A percentile compares a stretch with the other conserved stretches of the same genome.
Conservation (phyloP, 176 grass and related monocot species). For the Paspalum notatum region DNA sequence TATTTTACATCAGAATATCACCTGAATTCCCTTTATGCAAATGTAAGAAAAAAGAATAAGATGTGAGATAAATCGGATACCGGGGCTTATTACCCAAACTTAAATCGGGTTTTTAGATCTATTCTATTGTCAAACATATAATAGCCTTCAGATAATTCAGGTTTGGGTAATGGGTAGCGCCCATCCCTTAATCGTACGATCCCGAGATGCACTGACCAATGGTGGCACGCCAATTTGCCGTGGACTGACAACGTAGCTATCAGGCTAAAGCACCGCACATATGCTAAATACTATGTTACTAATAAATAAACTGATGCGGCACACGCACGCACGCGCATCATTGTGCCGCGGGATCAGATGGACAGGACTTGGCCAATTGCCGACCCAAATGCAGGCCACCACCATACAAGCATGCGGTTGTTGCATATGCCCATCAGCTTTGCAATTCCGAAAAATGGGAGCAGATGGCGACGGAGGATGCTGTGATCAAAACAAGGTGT, state of each 20-base stretch:
- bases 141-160: too few species aligned
- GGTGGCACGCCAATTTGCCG: not conserved
- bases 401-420: not conserved
- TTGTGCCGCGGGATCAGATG: not conserved
- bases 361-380: slow-evolving; percentile 22
- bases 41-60: too few species aligned
- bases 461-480: not conserved
- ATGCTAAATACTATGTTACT: not conserved
- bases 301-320: not conserved
- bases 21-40: too few species aligned
- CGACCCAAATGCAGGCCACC: not conserved
- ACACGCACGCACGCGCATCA: not conserved
- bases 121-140: too few species aligned
- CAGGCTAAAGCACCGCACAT: slow-evolving; percentile 22
- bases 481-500: not conserved
- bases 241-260: slow-evolving; percentile 10
- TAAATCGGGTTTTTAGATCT: too few species aligned
- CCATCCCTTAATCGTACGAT: too few species aligned
- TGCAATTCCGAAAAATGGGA: not conserved
- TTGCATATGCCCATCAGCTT: not conserved
- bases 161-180: too few species aligned
- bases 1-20: too few species aligned
- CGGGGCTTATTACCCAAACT: too few species aligned
- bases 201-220: too few species aligned
- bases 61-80: too few species aligned